Percentiles rank a stretch among this genome's conserved stretches.
Conservation (phyloP, 768 basidiomycete genomes). For the Crepidotus variabilis region DNA sequence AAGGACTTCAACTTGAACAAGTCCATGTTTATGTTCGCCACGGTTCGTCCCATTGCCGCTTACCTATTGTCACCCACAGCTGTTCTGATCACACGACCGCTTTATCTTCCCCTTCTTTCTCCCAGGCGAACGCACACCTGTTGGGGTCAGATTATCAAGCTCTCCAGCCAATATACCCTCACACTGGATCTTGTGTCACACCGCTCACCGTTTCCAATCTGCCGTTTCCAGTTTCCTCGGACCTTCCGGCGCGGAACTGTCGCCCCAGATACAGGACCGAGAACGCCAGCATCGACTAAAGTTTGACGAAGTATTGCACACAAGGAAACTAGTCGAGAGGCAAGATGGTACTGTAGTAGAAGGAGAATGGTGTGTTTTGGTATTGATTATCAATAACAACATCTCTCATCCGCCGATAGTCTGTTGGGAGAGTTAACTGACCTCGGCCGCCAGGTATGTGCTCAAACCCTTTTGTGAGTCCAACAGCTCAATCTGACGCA, state of each 20-base stretch:
- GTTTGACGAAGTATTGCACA: conserved; percentile 28
- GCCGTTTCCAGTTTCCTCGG: conserved; percentile 31
- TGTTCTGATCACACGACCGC: not conserved
- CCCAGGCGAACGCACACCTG: conserved; percentile 74
- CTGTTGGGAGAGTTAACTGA: conserved; percentile 73
- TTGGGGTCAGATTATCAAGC: conserved; percentile 58
- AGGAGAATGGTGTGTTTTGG: conserved; percentile 57
- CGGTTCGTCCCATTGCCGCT: conserved; percentile 40
- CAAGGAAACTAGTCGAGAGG: conserved; percentile 51
- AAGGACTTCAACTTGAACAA: conserved; percentile 56
- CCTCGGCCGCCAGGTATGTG: conserved; percentile 56
- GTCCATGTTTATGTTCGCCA: conserved; percentile 76
- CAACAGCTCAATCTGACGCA: not conserved
- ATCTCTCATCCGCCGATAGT: conserved; percentile 28
- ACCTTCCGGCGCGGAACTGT: not conserved
- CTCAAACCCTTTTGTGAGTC: not conserved
- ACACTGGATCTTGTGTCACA: conserved; percentile 66
- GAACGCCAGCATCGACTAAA: not conserved
- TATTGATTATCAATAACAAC: not conserved
- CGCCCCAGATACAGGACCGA: not conserved
- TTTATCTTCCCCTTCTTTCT: not conserved
- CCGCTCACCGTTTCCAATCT: conserved; percentile 45
- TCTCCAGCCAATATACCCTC: conserved; percentile 64
- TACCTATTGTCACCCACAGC: not conserved
- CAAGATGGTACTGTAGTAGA: conserved; percentile 48